A percentile compares a stretch with the other conserved stretches of the same genome.
These are phyloP conservation scores for Vachellia pachyceras DNA, from an alignment of 306 rosid genomes.

Conservation along the genomic window DNA sequence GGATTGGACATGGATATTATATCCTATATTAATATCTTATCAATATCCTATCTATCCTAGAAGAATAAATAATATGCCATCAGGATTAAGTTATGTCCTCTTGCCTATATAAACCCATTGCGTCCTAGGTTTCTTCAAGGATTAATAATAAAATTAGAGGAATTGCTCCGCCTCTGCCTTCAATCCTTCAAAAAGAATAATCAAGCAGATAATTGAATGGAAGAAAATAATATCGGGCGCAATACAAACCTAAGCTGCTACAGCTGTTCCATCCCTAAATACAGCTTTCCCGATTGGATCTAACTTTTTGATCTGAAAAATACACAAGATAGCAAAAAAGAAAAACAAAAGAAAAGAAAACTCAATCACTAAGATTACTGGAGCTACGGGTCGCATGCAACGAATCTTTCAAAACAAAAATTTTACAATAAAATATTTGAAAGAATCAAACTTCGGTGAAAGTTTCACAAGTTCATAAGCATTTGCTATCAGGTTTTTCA, in stretches of 20 bases:
- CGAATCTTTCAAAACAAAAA: slow-evolving; percentile 23
- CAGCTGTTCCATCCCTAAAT: slow-evolving; percentile 76
- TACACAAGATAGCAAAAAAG: slow-evolving; percentile 9
- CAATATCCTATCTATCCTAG: neutral
- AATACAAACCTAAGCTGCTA: slow-evolving; percentile 71
- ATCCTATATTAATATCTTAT: neutral
- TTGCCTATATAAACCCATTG: neutral
- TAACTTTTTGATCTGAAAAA: slow-evolving; percentile 81
- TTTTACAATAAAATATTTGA: slow-evolving; percentile 14
- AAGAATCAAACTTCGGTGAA: neutral
- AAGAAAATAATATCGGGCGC: slow-evolving; percentile 25
- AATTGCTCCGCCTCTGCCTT: neutral
- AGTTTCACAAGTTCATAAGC: neutral
- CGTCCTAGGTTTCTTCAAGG: neutral
- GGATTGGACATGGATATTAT: neutral
- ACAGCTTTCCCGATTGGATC: slow-evolving; percentile 94
- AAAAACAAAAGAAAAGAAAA: too few relatives aligned
- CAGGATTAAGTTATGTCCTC: neutral
- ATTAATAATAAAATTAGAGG: neutral
- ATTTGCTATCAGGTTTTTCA: neutral
- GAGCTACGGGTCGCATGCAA: slow-evolving; percentile 26
- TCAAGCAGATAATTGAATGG: slow-evolving; percentile 22
- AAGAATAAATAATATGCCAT: neutral
- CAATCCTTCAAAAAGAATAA: neutral
- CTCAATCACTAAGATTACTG: slow-evolving; percentile 23